Evolutionary conservation across 768 basidiomycete genomes (phyloP).

Genomic region (Imleria badia): DNA sequence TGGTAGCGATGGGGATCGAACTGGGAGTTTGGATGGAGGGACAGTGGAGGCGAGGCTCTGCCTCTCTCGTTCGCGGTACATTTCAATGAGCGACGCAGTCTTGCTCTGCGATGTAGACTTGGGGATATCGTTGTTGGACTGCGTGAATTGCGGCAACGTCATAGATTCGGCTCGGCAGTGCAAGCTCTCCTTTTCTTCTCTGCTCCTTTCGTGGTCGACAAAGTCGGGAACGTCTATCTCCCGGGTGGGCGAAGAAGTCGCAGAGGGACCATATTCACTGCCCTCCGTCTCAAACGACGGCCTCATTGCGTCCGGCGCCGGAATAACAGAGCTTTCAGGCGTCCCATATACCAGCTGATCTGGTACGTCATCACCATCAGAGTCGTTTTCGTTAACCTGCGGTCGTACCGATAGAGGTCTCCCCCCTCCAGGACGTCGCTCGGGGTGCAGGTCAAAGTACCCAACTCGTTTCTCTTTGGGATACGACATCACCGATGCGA

Average conservation of each 20-base stretch:
- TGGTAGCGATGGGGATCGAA: constrained; percentile 27
- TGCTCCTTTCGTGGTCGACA: constrained; percentile 17
- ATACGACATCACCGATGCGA: constrained; percentile 40
- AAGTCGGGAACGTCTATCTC: constrained; percentile 35
- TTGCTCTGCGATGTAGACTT: constrained; percentile 46
- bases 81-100: constrained; percentile 78
- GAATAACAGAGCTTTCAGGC: constrained; percentile 18
- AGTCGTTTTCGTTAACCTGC: constrained; percentile 31
- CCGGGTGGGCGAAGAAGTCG: constrained; percentile 24
- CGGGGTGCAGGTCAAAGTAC: constrained; percentile 81
- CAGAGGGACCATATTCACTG: constrained; percentile 34
- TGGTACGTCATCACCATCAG: constrained; percentile 37
- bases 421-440: constrained; percentile 46
- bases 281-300: constrained; percentile 34
- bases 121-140: constrained; percentile 8
- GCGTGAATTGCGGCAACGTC: constrained; percentile 24
- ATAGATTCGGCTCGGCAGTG: constrained; percentile 30
- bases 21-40: constrained; percentile 37
- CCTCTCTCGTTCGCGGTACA: constrained; percentile 76
- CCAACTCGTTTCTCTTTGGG: constrained; percentile 46
- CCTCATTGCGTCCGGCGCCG: constrained; percentile 28
- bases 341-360: constrained; percentile 34
- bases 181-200: constrained; percentile 24
- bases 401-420: constrained; percentile 22
- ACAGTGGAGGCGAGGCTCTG: constrained; percentile 22